These are phyloP conservation scores for Taxillus chinensis DNA, from an alignment of 164 flowering plant genomes.

Conservation along the genomic window DNA sequence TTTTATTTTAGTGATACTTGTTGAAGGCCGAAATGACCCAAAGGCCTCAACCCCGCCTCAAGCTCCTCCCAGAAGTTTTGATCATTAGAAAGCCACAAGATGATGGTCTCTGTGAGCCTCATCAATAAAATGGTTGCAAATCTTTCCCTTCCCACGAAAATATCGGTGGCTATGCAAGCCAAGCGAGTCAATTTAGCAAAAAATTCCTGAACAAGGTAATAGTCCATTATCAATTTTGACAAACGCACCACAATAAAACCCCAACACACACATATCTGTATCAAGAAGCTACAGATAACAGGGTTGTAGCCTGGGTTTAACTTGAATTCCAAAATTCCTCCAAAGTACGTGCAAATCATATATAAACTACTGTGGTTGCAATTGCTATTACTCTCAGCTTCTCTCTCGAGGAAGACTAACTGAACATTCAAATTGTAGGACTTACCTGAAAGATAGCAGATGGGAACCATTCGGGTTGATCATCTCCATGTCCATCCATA, in stretches of 20 bases:
- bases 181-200: slow-evolving; percentile 55
- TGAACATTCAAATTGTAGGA: background rate
- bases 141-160: slow-evolving; percentile 95
- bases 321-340: too few species aligned
- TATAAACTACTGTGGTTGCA: too few species aligned
- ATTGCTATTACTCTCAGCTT: too few species aligned
- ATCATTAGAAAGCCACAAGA: slow-evolving; percentile 88
- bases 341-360: too few species aligned
- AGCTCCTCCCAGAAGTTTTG: slow-evolving; percentile 98
- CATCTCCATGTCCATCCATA: slow-evolving; percentile 64
- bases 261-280: background rate
- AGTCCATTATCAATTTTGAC: background rate
- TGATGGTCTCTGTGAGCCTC: slow-evolving; percentile 96
- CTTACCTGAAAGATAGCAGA: slow-evolving; percentile 88
- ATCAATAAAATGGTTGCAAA: slow-evolving; percentile 84
- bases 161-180: slow-evolving; percentile 75
- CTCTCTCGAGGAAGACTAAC: too few species aligned
- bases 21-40: slow-evolving; percentile 84
- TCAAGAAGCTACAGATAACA: background rate
- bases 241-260: too few species aligned
- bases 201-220: slow-evolving; percentile 52
- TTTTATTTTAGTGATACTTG: slow-evolving; percentile 36
- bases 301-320: too few species aligned
- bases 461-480: slow-evolving; percentile 75
- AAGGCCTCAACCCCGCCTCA: slow-evolving; percentile 71